Conservation (phyloP, 768 basidiomycete species). For the Dictyophora rubrovolvata region DNA sequence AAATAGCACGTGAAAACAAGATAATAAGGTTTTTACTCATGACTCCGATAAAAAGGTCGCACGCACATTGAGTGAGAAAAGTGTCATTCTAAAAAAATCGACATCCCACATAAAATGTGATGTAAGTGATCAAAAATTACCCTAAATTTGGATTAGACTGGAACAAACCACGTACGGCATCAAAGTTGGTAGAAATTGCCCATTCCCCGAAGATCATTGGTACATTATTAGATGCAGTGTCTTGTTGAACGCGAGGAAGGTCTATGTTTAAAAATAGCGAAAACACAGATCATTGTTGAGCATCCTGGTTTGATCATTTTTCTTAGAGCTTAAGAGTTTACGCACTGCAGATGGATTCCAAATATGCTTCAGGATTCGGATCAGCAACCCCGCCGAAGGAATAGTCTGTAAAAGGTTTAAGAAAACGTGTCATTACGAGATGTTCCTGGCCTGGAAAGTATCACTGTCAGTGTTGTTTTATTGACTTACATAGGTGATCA, state of each 20-base stretch:
- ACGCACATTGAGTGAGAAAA: constrained; percentile 5
- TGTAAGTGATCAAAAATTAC: no score
- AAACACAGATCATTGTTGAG: neutral
- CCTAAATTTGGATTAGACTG: neutral
- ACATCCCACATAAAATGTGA: neutral
- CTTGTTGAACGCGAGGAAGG: constrained; percentile 42
- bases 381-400: constrained; percentile 54
- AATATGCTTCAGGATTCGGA: constrained; percentile 51
- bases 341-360: constrained; percentile 62
- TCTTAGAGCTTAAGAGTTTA: constrained; percentile 1
- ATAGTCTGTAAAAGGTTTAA: neutral
- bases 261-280: constrained; percentile 29
- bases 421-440: neutral
- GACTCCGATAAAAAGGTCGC: no score
- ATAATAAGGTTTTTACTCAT: no score
- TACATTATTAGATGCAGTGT: constrained; percentile 32
- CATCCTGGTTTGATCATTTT: neutral
- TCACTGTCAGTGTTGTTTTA: neutral
- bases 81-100: neutral
- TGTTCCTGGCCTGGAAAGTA: neutral
- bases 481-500: constrained; percentile 58
- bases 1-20: neutral
- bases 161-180: constrained; percentile 51
- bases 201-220: constrained; percentile 52
- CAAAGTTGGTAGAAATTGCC: constrained; percentile 55